Base-by-base conservation (phyloP, 305 asterid species). In the Fraxinus ornus region DNA sequence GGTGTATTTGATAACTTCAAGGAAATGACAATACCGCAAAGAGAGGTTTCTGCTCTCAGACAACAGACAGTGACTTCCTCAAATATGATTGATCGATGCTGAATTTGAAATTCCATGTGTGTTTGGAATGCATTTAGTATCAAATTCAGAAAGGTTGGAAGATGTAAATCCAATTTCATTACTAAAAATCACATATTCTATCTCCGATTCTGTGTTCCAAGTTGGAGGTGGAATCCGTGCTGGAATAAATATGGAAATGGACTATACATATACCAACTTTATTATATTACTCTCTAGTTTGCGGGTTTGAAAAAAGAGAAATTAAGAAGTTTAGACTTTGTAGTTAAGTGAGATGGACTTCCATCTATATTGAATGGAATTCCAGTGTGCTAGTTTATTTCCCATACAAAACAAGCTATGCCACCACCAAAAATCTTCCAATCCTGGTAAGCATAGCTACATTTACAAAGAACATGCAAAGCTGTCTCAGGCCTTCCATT, bases 1-100 rank as follows among this genome's bases (percentile, higher is more conserved):
- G 80, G 64, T 26, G 66, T 77, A 68, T 10, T 21, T 81, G 81
- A 64, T 68, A 80, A 64, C 37, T 64, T 77, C 17, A 44, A 19
- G 30, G 37, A 64, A 75, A 64, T 79, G 78, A 36, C n/a, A 78
- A 41, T 60, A 74, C 17, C 22, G 41, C 62, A 19, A 75, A 24
- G 30, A 24, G 49, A 24, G 28, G 52, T 44, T 44, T 24, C 49
- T 49, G 74, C 26, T 52, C 73, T 81, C 60, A 7, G 28, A 66
- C 71, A 74, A 74, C 75, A 36, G 7, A 47, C 30, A 8, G 73
- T 73, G 73, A 37, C 64, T 39, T 35, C 28, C 71, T 26, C 33
- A 8, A 8, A 10, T 39, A 76, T 44, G 22, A 73, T 9, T 21
- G 70, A 49, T 52, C 36, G 22, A 52, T 77, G 78, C 78, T 55